Conservation (phyloP, 768 basidiomycete species). For the Rickenella mellea region DNA sequence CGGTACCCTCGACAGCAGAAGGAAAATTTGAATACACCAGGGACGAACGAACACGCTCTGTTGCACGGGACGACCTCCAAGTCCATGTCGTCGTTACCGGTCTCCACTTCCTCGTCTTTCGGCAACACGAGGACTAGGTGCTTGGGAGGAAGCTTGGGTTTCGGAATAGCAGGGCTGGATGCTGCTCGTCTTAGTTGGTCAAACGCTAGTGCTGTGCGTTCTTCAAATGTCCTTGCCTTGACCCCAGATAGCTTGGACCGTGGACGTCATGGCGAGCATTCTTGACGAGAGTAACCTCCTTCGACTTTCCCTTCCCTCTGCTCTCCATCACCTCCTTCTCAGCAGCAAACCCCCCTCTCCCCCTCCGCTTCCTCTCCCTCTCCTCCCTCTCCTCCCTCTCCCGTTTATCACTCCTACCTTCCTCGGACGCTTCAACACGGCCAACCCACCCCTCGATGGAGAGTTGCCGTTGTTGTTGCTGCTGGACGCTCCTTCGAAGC, state of each 20-base stretch:
- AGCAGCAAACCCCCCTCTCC: constrained; percentile 18
- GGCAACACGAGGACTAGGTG: constrained; percentile 24
- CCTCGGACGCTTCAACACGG: constrained; percentile 29
- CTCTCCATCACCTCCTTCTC: constrained; percentile 12
- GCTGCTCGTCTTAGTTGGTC: too few species aligned
- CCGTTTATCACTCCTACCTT: constrained; percentile 14
- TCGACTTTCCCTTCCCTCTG: constrained; percentile 13
- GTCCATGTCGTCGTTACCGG: constrained; percentile 32
- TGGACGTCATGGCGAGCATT: background rate
- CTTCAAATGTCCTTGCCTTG: background rate
- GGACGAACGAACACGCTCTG: constrained; percentile 36
- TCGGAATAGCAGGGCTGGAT: too few species aligned
- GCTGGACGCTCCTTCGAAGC: too few species aligned
- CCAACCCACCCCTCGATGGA: constrained; percentile 23
- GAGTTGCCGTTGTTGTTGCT: constrained; percentile 1
- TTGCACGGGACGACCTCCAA: constrained; percentile 25
- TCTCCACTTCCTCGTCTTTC: constrained; percentile 13
- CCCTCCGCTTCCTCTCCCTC: constrained; percentile 14
- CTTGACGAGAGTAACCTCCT: too few species aligned
- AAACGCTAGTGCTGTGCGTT: background rate
- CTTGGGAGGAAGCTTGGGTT: background rate
- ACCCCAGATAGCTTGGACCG: background rate
- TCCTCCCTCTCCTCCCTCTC: constrained; percentile 13
- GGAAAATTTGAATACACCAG: constrained; percentile 30
- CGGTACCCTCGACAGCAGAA: constrained; percentile 18